These are phyloP conservation scores for Vigna radiata DNA, from an alignment of 306 rosid genomes.

Conservation along the genomic window DNA sequence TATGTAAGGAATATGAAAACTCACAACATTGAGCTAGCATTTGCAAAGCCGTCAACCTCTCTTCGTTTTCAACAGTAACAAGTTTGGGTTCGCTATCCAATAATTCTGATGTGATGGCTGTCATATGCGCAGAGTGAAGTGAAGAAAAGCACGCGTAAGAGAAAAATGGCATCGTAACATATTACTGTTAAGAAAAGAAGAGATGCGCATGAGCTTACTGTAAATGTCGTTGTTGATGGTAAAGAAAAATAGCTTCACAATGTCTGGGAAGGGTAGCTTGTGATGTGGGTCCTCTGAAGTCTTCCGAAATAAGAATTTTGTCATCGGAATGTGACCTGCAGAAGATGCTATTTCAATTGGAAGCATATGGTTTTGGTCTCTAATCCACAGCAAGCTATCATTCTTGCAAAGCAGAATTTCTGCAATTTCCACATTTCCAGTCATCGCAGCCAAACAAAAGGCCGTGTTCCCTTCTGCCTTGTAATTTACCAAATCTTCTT, in stretches of 20 bases:
- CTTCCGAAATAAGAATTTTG: background rate
- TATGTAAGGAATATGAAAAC: constrained; percentile 2
- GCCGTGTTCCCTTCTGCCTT: constrained; percentile 23
- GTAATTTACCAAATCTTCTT: background rate
- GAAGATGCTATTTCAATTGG: constrained; percentile 41
- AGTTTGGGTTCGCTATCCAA: background rate
- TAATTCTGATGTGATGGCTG: background rate
- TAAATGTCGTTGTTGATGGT: constrained; percentile 16
- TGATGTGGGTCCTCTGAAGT: background rate
- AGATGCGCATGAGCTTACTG: background rate
- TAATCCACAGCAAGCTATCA: constrained; percentile 15
- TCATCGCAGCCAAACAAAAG: constrained; percentile 31
- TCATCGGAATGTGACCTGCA: constrained; percentile 20
- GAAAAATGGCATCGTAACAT: background rate
- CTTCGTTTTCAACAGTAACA: background rate
- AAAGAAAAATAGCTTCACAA: constrained; percentile 21
- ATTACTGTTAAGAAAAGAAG: no score
- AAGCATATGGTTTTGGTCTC: background rate
- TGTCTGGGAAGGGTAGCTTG: background rate
- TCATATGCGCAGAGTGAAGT: background rate
- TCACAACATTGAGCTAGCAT: constrained; percentile 24
- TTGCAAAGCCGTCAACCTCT: background rate
- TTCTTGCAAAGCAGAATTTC: background rate
- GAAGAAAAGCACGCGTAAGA: background rate
- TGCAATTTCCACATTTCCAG: constrained; percentile 29